phyloP scores from a whole-genome alignment of 108 stramenopile genomes.

The Fragilariopsis cylindrus region DNA sequence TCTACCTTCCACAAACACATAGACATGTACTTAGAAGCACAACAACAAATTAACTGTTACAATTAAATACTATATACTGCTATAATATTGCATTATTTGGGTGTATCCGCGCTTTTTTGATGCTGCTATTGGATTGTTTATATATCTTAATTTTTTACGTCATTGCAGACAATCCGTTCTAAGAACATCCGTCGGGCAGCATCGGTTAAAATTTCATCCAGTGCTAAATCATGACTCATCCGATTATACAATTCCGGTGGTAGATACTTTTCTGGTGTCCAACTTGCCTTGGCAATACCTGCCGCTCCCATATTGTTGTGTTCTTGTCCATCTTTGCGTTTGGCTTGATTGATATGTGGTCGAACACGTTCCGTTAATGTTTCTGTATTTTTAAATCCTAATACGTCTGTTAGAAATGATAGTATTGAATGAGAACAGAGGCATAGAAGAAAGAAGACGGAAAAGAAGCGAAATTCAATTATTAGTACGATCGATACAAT shows the following conservation, averaged over 20 bases:
- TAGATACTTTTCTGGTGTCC: conserved; percentile 69
- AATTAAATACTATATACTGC: no score
- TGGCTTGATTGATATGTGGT: conserved; percentile 70
- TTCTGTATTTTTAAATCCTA: conserved; percentile 68
- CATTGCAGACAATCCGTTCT: conserved; percentile 72
- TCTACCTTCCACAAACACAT: no score
- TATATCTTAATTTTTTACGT: conserved; percentile 11
- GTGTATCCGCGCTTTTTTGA: background rate
- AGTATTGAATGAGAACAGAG: no score
- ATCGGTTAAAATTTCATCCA: conserved; percentile 82
- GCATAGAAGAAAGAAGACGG: no score
- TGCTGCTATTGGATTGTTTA: background rate
- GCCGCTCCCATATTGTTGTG: conserved; percentile 68
- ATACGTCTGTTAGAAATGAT: conserved; percentile 25
- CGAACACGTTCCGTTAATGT: conserved; percentile 66
- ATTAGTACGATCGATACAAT: no score
- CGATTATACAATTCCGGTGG: conserved; percentile 51
- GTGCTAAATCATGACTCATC: conserved; percentile 80
- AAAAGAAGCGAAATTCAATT: no score
- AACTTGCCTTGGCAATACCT: conserved; percentile 71
- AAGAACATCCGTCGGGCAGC: conserved; percentile 77
- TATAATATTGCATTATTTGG: background rate
- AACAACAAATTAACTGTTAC: no score
- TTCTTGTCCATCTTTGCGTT: conserved; percentile 77
- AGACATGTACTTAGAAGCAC: no score